phyloP scores from a whole-genome alignment of 176 grass and related monocot species.

The Pontederia crassipes region DNA sequence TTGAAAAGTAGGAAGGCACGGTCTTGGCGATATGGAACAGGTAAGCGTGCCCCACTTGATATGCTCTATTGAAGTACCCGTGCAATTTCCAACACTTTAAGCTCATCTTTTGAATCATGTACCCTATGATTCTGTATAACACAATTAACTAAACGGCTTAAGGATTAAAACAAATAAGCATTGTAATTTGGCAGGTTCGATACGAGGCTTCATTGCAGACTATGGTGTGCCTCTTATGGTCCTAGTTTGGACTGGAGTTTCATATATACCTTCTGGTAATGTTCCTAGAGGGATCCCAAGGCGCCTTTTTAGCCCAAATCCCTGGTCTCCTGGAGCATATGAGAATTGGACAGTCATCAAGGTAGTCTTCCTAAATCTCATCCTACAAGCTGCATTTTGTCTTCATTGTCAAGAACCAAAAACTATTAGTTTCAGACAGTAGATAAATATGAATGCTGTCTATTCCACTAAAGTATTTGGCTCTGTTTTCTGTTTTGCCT shows the following conservation, averaged over 20 bases:
- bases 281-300: conserved; percentile 77
- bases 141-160: too few species aligned
- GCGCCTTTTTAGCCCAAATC: conserved; percentile 91
- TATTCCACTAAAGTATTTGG: neutral
- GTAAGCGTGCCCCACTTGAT: conserved; percentile 8
- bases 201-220: conserved; percentile 78
- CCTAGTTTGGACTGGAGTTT: conserved; percentile 89
- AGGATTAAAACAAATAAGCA: too few species aligned
- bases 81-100: too few species aligned
- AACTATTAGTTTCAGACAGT: too few species aligned
- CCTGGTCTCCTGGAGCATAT: conserved; percentile 95
- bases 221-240: conserved; percentile 96
- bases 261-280: conserved; percentile 61
- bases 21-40: conserved; percentile 90
- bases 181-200: conserved; percentile 37
- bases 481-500: neutral
- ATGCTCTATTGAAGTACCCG: too few species aligned
- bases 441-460: too few species aligned
- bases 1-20: conserved; percentile 83
- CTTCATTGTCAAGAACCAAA: too few species aligned
- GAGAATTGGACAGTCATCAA: conserved; percentile 88
- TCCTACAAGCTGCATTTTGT: too few species aligned
- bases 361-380: conserved; percentile 9
- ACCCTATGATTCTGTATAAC: neutral
- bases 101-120: neutral